Percentiles rank a stretch among this genome's conserved stretches.
phyloP scores from a whole-genome alignment of 2,329 filamentous ascomycete genomes.

The Apiospora koreana region DNA sequence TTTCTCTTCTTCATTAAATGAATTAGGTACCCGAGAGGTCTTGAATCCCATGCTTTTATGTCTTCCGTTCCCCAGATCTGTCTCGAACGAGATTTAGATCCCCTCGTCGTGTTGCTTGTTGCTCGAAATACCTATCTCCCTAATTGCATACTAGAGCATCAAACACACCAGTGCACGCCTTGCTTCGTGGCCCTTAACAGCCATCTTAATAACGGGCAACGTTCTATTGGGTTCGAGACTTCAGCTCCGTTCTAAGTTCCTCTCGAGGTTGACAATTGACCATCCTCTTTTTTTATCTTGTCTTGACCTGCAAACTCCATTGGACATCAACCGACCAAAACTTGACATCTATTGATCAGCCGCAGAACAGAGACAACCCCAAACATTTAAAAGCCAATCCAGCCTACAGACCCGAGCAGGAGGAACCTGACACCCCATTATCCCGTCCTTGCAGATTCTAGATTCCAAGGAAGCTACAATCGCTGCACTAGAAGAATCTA shows the following conservation, averaged over 20 bases:
- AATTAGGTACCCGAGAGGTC: not conserved
- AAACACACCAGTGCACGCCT: not conserved
- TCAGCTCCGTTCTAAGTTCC: not conserved
- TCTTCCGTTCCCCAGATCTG: not conserved
- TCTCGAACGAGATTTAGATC: not conserved
- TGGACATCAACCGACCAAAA: not conserved
- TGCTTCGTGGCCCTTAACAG: not conserved
- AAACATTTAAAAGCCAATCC: not conserved
- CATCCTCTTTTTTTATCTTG: not conserved
- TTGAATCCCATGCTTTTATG: not conserved
- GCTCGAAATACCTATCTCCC: not conserved
- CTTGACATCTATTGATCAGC: not conserved
- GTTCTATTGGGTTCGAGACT: not conserved
- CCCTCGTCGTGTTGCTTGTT: not conserved
- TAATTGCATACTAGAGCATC: not conserved
- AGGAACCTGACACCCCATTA: not conserved
- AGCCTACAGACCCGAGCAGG: slow-evolving; percentile 1
- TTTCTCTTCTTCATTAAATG: not conserved
- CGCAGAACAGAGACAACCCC: not conserved
- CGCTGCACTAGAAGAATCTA: not conserved
- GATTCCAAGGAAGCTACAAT: not conserved
- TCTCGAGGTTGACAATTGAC: not conserved
- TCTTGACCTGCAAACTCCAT: not conserved
- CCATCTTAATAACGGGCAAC: not conserved
- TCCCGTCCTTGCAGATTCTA: not conserved